Evolutionary conservation across 192 early-diverging fungal genomes (phyloP).

Genomic region (Mortierella antarctica): DNA sequence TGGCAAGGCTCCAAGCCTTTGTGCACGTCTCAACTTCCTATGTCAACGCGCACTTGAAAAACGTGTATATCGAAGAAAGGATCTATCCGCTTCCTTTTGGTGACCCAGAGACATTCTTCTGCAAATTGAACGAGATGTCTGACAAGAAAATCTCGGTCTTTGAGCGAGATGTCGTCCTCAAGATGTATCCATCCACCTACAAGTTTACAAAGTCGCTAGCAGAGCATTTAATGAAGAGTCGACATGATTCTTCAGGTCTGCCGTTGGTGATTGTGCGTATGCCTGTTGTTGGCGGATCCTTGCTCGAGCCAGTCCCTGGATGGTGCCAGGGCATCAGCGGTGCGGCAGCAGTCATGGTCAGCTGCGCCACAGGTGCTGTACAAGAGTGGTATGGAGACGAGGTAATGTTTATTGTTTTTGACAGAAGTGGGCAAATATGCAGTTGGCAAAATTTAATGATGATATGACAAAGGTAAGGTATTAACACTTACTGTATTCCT

Average conservation of each 20-base stretch:
- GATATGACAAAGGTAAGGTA: no score
- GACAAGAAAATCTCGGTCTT: background rate
- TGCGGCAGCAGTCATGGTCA: background rate
- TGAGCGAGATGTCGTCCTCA: slow-evolving; percentile 10
- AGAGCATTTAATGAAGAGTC: slow-evolving; percentile 4
- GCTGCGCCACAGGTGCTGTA: background rate
- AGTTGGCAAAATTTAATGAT: no score
- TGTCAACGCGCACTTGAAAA: no score
- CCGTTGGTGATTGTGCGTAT: slow-evolving; percentile 10
- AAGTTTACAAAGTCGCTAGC: slow-evolving; percentile 4
- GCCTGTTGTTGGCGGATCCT: background rate
- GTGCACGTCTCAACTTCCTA: no score
- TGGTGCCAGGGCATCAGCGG: slow-evolving; percentile 4
- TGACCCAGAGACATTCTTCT: background rate
- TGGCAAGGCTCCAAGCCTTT: no score
- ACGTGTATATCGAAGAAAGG: no score
- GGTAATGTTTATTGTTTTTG: background rate
- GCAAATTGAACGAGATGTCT: slow-evolving; percentile 1
- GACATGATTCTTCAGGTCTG: background rate
- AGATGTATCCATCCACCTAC: slow-evolving; percentile 12
- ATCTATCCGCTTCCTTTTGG: slow-evolving; percentile 13
- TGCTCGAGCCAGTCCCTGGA: slow-evolving; percentile 5
- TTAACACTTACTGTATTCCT: no score
- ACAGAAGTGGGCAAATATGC: no score
- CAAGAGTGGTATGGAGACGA: slow-evolving; percentile 18